These are phyloP conservation scores for Penicillium robsamsonii DNA, from an alignment of 495 filamentous ascomycete genomes.

Conservation along the genomic window DNA sequence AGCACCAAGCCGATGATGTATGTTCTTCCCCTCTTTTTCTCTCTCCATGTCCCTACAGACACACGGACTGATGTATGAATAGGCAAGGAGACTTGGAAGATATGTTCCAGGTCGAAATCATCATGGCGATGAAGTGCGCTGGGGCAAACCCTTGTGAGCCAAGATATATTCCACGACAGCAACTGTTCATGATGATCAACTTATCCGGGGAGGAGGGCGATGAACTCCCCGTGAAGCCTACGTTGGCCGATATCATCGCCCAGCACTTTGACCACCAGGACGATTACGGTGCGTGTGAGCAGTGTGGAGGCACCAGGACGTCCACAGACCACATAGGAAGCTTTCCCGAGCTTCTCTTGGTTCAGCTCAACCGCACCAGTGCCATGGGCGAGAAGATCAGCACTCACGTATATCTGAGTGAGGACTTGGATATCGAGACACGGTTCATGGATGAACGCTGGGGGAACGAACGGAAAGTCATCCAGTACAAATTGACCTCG, in stretches of 20 bases:
- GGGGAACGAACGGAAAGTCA: background rate
- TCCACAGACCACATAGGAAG: background rate
- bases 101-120: background rate
- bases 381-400: background rate
- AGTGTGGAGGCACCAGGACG: background rate
- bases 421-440: background rate
- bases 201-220: background rate
- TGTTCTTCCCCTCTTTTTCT: slow-evolving; percentile 1
- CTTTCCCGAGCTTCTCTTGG: slow-evolving; percentile 13
- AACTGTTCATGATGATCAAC: background rate
- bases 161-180: background rate
- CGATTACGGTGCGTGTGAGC: background rate
- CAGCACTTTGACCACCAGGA: background rate
- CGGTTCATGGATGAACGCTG: slow-evolving; percentile 6
- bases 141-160: background rate
- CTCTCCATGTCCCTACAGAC: background rate
- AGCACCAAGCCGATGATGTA: slow-evolving; percentile 5
- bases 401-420: background rate
- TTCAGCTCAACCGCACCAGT: slow-evolving; percentile 15
- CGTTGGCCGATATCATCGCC: background rate
- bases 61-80: background rate
- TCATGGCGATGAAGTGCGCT: background rate
- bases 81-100: slow-evolving; percentile 1
- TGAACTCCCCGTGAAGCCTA: background rate
- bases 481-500: slow-evolving; percentile 30